A percentile compares a stretch with the other conserved stretches of the same genome.
Evolutionary conservation across 306 rosid genomes (phyloP).

Genomic region (Rosa persica): DNA sequence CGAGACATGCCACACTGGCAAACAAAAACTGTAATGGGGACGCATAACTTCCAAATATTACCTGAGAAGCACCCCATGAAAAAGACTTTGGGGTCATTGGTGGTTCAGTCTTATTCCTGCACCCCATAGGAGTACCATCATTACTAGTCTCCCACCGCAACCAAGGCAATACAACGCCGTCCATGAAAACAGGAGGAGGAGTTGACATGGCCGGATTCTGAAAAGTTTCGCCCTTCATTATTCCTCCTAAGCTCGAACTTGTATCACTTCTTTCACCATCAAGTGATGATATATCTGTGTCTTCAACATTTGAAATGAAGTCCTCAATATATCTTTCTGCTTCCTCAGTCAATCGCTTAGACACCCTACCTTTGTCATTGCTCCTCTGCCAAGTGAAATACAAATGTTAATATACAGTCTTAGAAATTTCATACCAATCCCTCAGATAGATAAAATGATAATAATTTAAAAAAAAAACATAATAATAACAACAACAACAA

Average conservation of each 20-base stretch:
- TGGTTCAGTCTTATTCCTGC: conserved; percentile 39
- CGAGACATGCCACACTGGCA: background rate
- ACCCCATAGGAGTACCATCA: conserved; percentile 50
- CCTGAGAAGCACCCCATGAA: conserved; percentile 48
- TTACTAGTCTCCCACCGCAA: conserved; percentile 87
- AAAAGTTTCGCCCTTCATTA: conserved; percentile 48
- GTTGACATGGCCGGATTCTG: conserved; percentile 43
- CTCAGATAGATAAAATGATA: background rate
- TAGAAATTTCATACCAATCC: background rate
- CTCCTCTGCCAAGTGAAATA: conserved; percentile 56
- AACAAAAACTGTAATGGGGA: background rate
- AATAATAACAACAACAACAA: background rate
- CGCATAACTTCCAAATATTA: background rate
- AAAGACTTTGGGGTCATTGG: conserved; percentile 47
- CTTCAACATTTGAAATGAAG: conserved; percentile 93
- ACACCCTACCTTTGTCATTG: conserved; percentile 69
- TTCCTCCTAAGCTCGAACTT: conserved; percentile 82
- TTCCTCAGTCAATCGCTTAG: conserved; percentile 76
- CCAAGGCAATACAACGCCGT: conserved; percentile 87
- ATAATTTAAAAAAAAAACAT: background rate
- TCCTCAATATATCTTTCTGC: conserved; percentile 93
- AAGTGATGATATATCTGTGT: conserved; percentile 87
- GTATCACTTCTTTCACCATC: conserved; percentile 98
- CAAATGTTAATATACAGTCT: background rate
- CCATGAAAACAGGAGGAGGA: conserved; percentile 66